phyloP scores from a whole-genome alignment of 2,329 filamentous ascomycete genomes.

The Graphiopsis chlorocephala region DNA sequence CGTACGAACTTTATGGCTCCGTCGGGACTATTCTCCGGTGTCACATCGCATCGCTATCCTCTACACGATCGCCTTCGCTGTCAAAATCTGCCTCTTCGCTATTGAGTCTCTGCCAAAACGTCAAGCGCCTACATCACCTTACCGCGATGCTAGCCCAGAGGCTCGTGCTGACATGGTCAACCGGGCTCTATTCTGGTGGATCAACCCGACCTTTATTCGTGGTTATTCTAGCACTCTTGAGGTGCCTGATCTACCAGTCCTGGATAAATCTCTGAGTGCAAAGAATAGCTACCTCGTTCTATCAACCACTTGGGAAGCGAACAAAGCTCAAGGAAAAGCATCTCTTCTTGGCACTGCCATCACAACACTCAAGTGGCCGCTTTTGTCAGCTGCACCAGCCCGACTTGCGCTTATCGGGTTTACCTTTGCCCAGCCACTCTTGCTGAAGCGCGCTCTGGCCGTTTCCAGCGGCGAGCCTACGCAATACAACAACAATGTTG shows the following conservation, averaged over 20 bases:
- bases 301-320: conserved; percentile 17
- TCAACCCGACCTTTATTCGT: conserved; percentile 34
- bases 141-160: conserved; percentile 23
- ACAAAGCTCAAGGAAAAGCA: conserved; percentile 7
- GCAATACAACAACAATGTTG: conserved; percentile 22
- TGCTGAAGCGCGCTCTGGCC: conserved; percentile 34
- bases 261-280: conserved; percentile 22
- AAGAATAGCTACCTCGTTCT: conserved; percentile 8
- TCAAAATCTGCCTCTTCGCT: conserved; percentile 39
- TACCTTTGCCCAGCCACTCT: conserved; percentile 38
- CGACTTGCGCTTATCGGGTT: conserved; percentile 35
- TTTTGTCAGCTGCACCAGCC: conserved; percentile 33
- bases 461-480: conserved; percentile 25
- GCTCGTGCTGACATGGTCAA: conserved; percentile 26
- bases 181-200: conserved; percentile 37
- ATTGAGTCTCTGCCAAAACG: conserved; percentile 48
- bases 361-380: conserved; percentile 30
- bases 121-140: conserved; percentile 39
- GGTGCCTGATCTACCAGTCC: conserved; percentile 24
- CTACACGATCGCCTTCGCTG: conserved; percentile 35
- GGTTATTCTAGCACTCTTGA: conserved; percentile 29
- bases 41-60: conserved; percentile 33
- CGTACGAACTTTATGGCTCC: conserved; percentile 28
- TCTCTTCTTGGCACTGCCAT: conserved; percentile 31
- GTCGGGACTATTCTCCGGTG: conserved; percentile 26